These are phyloP conservation scores for Yamadazyma siamensis DNA, from an alignment of 1,139 yeast genomes.

Conservation along the genomic window DNA sequence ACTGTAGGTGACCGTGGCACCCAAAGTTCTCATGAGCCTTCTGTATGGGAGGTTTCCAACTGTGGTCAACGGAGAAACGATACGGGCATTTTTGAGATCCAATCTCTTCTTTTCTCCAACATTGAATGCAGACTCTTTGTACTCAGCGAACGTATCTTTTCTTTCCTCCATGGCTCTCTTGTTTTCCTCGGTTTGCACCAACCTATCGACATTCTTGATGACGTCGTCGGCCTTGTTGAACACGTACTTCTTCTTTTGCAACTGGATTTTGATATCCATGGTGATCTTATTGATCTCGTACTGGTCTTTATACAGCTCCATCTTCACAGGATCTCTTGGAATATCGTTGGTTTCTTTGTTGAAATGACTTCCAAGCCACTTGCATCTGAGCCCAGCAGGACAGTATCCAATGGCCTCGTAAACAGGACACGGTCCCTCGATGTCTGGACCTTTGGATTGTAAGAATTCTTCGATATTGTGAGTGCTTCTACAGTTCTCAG, in stretches of 20 bases:
- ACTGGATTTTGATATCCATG: constrained; percentile 46
- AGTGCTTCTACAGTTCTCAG: constrained; percentile 67
- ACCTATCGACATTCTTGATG: constrained; percentile 52
- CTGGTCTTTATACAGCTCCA: constrained; percentile 27
- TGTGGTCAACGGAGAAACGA: constrained; percentile 92
- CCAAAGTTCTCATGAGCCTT: constrained; percentile 83
- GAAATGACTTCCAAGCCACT: constrained; percentile 83
- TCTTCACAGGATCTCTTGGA: constrained; percentile 39
- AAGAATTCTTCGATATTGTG: constrained; percentile 73
- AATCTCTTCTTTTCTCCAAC: constrained; percentile 78
- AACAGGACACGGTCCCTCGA: constrained; percentile 80
- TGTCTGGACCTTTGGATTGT: constrained; percentile 62
- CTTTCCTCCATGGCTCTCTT: constrained; percentile 32
- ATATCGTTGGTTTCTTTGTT: constrained; percentile 46
- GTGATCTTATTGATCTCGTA: constrained; percentile 68
- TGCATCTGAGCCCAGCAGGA: constrained; percentile 87
- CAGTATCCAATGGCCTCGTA: constrained; percentile 80
- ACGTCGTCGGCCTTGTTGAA: constrained; percentile 56
- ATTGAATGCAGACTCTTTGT: constrained; percentile 73
- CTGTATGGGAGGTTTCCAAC: constrained; percentile 97
- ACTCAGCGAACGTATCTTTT: constrained; percentile 39
- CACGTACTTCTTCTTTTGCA: constrained; percentile 63
- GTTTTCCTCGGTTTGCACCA: constrained; percentile 35
- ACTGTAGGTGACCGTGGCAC: constrained; percentile 90
- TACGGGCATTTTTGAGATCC: constrained; percentile 68